Conservation (phyloP, 768 basidiomycete species). For the Amanita phalloides region DNA sequence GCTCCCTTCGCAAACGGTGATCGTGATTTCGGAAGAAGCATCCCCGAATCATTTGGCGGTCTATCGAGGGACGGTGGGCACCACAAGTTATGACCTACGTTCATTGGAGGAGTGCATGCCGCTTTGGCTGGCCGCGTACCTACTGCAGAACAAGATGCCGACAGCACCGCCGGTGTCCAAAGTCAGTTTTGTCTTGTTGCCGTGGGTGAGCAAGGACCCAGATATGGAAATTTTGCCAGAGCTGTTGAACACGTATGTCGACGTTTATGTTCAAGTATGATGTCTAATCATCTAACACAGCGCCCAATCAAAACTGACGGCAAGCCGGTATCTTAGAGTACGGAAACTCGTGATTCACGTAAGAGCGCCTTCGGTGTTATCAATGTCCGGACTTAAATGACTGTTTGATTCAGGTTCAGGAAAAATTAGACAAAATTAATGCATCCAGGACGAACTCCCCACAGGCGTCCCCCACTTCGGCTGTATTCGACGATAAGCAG, state of each 20-base stretch:
- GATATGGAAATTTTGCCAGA: slow-evolving; percentile 60
- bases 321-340: slow-evolving; percentile 76
- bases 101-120: slow-evolving; percentile 72
- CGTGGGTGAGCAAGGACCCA: slow-evolving; percentile 52
- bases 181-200: slow-evolving; percentile 82
- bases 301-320: slow-evolving; percentile 78
- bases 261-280: not conserved
- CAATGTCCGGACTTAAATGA: no score
- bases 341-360: slow-evolving; percentile 81
- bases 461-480: not conserved
- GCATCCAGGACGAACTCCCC: slow-evolving; percentile 11
- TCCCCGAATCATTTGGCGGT: slow-evolving; percentile 63
- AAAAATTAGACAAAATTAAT: slow-evolving; percentile 53
- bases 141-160: slow-evolving; percentile 57
- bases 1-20: slow-evolving; percentile 46
- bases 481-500: not conserved
- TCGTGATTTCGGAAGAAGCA: slow-evolving; percentile 79
- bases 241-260: slow-evolving; percentile 72
- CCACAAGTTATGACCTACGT: slow-evolving; percentile 27
- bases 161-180: slow-evolving; percentile 48
- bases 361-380: slow-evolving; percentile 15
- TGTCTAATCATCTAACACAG: slow-evolving; percentile 19
- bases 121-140: slow-evolving; percentile 80
- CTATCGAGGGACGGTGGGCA: slow-evolving; percentile 65
- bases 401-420: slow-evolving; percentile 50